Conservation (phyloP, 2,329 filamentous ascomycete genomes). For the Penicillium freii region DNA sequence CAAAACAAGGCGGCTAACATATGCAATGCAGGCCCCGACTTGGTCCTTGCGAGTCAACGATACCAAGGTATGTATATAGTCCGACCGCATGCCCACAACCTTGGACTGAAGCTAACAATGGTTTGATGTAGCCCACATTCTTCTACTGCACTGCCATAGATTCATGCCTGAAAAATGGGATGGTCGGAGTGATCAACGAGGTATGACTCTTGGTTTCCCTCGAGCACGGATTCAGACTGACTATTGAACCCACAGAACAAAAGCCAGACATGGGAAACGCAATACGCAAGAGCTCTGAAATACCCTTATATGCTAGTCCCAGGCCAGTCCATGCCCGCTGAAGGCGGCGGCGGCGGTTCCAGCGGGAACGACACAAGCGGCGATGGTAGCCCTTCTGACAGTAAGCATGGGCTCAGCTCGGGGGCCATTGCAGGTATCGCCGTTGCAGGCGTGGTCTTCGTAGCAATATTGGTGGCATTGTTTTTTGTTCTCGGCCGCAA, state of each 20-base stretch:
- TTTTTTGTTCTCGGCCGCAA: conserved; percentile 40
- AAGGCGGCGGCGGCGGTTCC: conserved; percentile 44
- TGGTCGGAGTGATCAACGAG: conserved; percentile 76
- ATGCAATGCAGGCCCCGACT: conserved; percentile 32
- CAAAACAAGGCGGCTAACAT: background rate
- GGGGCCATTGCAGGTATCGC: conserved; percentile 62
- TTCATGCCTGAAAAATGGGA: conserved; percentile 64
- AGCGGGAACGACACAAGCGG: background rate
- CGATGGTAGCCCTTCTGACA: background rate
- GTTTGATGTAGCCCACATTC: conserved; percentile 55
- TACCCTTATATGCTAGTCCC: conserved; percentile 56
- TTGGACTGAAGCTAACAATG: background rate
- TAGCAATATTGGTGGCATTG: conserved; percentile 47
- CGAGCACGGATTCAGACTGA: conserved; percentile 2
- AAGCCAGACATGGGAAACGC: conserved; percentile 50
- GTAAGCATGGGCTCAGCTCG: conserved; percentile 29
- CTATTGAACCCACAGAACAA: conserved; percentile 37
- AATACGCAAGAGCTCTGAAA: conserved; percentile 49
- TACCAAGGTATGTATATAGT: conserved; percentile 43
- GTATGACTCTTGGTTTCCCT: conserved; percentile 39
- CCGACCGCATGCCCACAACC: too few species aligned
- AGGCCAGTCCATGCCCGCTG: conserved; percentile 55
- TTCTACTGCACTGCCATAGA: conserved; percentile 68
- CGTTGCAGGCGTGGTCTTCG: conserved; percentile 51
- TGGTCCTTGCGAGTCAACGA: conserved; percentile 54